Evolutionary conservation across 306 rosid genomes (phyloP).

Genomic region (Vachellia collinsii): DNA sequence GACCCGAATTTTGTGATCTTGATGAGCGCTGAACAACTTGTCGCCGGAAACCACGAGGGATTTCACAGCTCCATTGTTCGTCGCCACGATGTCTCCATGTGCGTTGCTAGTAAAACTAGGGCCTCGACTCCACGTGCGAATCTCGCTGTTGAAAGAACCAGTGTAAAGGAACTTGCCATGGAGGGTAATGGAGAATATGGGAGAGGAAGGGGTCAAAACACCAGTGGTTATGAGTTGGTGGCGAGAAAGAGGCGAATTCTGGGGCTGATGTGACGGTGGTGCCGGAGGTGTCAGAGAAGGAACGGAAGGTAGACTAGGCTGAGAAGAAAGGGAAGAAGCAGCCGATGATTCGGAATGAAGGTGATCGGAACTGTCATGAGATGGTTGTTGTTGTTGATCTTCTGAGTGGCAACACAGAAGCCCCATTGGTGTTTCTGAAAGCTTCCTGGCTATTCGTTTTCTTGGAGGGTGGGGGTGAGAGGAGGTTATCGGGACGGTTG

Average conservation of each 20-base stretch:
- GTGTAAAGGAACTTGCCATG: constrained; percentile 50
- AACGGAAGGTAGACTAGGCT: constrained; percentile 73
- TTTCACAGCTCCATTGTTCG: constrained; percentile 46
- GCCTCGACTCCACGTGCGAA: constrained; percentile 38
- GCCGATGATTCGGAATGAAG: constrained; percentile 54
- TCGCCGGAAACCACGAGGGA: constrained; percentile 44
- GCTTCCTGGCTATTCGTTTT: background rate
- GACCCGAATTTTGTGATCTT: constrained; percentile 70
- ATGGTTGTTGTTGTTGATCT: constrained; percentile 9
- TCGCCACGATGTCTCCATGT: constrained; percentile 28
- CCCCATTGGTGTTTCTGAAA: constrained; percentile 39
- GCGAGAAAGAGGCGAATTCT: constrained; percentile 8
- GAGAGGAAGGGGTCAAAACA: constrained; percentile 46
- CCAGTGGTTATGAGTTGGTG: constrained; percentile 47
- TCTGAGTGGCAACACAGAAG: constrained; percentile 47
- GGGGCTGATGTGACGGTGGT: background rate
- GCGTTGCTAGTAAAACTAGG: constrained; percentile 14
- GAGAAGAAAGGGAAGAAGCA: constrained; percentile 62
- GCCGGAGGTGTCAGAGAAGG: constrained; percentile 51
- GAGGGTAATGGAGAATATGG: constrained; percentile 53
- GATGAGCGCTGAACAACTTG: constrained; percentile 61
- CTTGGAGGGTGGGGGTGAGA: background rate
- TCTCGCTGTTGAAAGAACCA: constrained; percentile 52
- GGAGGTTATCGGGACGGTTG: background rate
- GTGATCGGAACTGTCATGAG: constrained; percentile 10